Evolutionary conservation across 495 filamentous ascomycete genomes (phyloP).

Genomic region (Podospora australis): DNA sequence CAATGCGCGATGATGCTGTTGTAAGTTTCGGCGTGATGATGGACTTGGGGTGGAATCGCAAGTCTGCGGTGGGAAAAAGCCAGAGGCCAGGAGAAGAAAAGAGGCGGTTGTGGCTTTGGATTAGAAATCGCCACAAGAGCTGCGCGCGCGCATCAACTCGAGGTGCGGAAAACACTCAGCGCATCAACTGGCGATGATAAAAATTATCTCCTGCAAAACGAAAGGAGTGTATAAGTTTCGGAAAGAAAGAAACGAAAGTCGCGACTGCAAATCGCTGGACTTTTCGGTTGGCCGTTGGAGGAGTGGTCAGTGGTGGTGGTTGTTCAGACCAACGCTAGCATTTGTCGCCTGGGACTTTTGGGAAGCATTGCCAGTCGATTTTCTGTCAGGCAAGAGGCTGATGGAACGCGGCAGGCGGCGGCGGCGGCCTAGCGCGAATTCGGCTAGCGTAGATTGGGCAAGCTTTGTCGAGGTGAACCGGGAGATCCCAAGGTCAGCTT

Average conservation of each 20-base stretch:
- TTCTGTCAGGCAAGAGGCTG: slow-evolving; percentile 20
- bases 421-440: slow-evolving; percentile 9
- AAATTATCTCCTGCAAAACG: neutral
- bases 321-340: slow-evolving; percentile 1
- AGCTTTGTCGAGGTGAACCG: neutral
- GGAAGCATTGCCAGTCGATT: slow-evolving; percentile 13
- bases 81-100: neutral
- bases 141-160: slow-evolving; percentile 24
- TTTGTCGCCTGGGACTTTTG: neutral
- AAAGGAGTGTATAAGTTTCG: neutral
- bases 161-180: slow-evolving; percentile 12
- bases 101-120: neutral
- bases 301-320: slow-evolving; percentile 6
- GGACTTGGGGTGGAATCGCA: neutral
- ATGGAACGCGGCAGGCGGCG: slow-evolving; percentile 20
- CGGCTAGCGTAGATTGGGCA: neutral
- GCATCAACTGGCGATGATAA: slow-evolving; percentile 12
- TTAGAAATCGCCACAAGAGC: slow-evolving; percentile 26
- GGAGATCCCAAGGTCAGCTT: neutral
- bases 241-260: slow-evolving; percentile 6
- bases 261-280: slow-evolving; percentile 5
- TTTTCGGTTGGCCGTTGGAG: too few species aligned
- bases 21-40: neutral
- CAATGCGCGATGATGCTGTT: neutral
- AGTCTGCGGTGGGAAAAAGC: neutral